Evolutionary conservation across 1,139 yeast genomes (phyloP).

Genomic region (Geotrichum bryndzae): DNA sequence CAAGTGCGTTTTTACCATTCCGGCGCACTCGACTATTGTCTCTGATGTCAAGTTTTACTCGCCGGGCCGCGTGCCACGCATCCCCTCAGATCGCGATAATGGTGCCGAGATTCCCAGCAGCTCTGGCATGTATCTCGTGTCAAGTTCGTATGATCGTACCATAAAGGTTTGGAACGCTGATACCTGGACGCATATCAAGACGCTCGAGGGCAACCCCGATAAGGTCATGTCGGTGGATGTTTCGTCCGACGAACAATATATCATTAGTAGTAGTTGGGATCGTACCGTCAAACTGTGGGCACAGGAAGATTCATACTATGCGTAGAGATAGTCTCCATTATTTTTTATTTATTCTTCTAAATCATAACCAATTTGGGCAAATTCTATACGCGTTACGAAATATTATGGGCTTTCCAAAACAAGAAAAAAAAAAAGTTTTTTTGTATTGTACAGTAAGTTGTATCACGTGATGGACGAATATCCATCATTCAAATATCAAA

Average conservation of each 20-base stretch:
- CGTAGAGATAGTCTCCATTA: conserved; percentile 18
- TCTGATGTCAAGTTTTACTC: conserved; percentile 56
- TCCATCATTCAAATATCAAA: no score
- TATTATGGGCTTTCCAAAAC: background rate
- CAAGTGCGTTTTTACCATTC: conserved; percentile 47
- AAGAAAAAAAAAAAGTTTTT: background rate
- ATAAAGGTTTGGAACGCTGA: conserved; percentile 62
- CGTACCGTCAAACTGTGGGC: conserved; percentile 41
- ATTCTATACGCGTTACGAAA: background rate
- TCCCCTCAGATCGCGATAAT: conserved; percentile 30
- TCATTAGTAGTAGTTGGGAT: conserved; percentile 81
- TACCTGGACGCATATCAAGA: conserved; percentile 57
- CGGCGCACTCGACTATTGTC: conserved; percentile 72
- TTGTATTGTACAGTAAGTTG: no score
- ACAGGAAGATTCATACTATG: conserved; percentile 10
- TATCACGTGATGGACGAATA: no score
- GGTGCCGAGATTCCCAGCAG: conserved; percentile 31
- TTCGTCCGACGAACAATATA: conserved; percentile 37
- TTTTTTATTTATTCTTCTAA: background rate
- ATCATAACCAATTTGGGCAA: background rate
- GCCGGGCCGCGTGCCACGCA: conserved; percentile 9
- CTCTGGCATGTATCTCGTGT: conserved; percentile 48
- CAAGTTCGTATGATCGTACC: conserved; percentile 66
- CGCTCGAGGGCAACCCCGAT: conserved; percentile 56
- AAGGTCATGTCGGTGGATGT: conserved; percentile 70